Evolutionary conservation across 768 basidiomycete species (phyloP), one percentile per base, ranked within the genome.

Genomic region (Sistotremastrum niveocremeum): DNA sequence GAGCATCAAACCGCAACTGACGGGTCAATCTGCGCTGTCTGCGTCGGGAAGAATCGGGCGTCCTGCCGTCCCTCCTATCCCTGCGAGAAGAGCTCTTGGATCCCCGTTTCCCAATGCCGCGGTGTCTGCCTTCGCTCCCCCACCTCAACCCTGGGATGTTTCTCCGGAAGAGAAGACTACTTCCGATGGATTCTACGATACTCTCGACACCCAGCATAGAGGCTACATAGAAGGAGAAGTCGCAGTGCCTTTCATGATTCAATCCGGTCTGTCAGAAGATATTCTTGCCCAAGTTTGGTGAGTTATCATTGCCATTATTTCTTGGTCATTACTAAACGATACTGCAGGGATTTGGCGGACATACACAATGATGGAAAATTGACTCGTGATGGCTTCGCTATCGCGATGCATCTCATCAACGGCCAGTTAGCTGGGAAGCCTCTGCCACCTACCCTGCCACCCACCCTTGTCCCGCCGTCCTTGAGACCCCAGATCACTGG

Each of bases 241-340:
- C 34, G 95, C 90, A 6, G 95, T 95, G 4, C 89, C 88, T 3
- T 98, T 98, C 64, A 84, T 99, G 82, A 60, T 94, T 49, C 81
- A 90, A 62, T 93, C 89, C 33, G 80, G 84, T 40, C 65, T 99
- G 40, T 72, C 80, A 1, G 84, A 86, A 49, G 81, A 82, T 30
- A 71, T 75, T 29, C 71, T 99, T n/a, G 95, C 95, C 4, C 81
- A 76, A 54, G 69, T 99, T 42, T 99, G 95, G 94, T 94, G 56
- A 44, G 81, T 68, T 20, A 20, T 28, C 34, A 4, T 40, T 41
- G 28, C 11, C 34, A 7, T 11, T 42, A 0, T 44, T 1, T 49
- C 33, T 31, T 49, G 39, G 49, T 42, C 53, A 51, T 37, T 20
- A 43, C 10, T 41, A 32, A 40, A 37, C 36, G 9, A 31, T 46